Conservation (phyloP, 768 basidiomycete species). For the Arthromyces matolae region DNA sequence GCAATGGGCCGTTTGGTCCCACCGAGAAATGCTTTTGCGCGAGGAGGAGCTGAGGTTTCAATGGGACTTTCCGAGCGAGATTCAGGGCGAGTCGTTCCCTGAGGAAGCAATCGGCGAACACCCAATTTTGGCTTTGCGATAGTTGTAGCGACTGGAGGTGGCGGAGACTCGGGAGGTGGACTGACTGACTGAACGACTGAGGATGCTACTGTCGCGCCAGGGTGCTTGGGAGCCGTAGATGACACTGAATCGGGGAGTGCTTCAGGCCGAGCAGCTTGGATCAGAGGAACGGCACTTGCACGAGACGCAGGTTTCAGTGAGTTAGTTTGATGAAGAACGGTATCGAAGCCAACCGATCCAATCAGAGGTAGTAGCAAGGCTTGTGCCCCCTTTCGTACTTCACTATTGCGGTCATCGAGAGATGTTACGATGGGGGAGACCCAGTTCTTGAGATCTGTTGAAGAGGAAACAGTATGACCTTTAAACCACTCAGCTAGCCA, state of each 20-base stretch:
- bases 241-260: constrained; percentile 14
- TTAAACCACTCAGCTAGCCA: constrained; percentile 84
- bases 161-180: constrained; percentile 45
- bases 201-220: constrained; percentile 22
- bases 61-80: constrained; percentile 41
- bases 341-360: constrained; percentile 71
- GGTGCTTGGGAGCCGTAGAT: not conserved
- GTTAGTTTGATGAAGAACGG: constrained; percentile 81
- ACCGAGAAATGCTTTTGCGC: constrained; percentile 34
- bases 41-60: constrained; percentile 28
- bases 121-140: constrained; percentile 52
- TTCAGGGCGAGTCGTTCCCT: constrained; percentile 52
- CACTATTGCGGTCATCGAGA: constrained; percentile 87
- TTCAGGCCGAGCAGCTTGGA: constrained; percentile 76
- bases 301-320: constrained; percentile 91
- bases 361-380: constrained; percentile 77
- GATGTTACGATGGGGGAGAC: constrained; percentile 62
- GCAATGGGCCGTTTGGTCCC: constrained; percentile 43
- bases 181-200: constrained; percentile 26
- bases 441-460: constrained; percentile 71
- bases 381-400: constrained; percentile 90
- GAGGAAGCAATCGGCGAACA: constrained; percentile 70
- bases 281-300: constrained; percentile 76
- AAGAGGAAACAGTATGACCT: constrained; percentile 48
- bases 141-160: constrained; percentile 30